phyloP scores from a whole-genome alignment of 495 filamentous ascomycete species.

The Penicillium antarcticum region DNA sequence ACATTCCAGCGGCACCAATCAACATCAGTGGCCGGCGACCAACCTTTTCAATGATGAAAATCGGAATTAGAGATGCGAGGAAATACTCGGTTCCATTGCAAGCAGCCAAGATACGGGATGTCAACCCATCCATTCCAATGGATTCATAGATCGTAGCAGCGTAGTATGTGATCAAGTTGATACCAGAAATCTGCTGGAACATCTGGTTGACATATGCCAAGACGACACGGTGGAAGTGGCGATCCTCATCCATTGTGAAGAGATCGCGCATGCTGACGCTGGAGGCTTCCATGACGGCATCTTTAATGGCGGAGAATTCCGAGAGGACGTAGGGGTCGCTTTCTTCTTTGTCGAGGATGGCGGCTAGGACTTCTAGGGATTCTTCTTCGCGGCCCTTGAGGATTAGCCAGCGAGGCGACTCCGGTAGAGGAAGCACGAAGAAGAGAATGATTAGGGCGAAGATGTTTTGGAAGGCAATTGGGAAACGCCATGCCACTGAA shows the following conservation, averaged over 20 bases:
- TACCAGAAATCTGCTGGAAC: slow-evolving; percentile 74
- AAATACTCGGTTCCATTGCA: slow-evolving; percentile 74
- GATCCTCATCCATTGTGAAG: slow-evolving; percentile 68
- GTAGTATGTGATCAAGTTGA: slow-evolving; percentile 75
- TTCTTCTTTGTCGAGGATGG: slow-evolving; percentile 25
- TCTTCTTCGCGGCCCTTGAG: slow-evolving; percentile 34
- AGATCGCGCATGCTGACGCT: slow-evolving; percentile 62
- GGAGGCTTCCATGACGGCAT: slow-evolving; percentile 66
- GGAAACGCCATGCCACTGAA: slow-evolving; percentile 36
- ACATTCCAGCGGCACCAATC: slow-evolving; percentile 67
- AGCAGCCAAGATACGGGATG: slow-evolving; percentile 65
- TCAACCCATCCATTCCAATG: slow-evolving; percentile 53
- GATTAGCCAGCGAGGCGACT: slow-evolving; percentile 45
- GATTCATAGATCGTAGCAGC: slow-evolving; percentile 62
- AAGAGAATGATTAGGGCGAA: slow-evolving; percentile 33
- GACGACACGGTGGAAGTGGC: slow-evolving; percentile 69
- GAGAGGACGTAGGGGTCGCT: slow-evolving; percentile 47
- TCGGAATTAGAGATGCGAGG: slow-evolving; percentile 64
- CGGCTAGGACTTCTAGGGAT: slow-evolving; percentile 32
- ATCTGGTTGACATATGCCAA: slow-evolving; percentile 74
- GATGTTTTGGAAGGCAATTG: slow-evolving; percentile 35
- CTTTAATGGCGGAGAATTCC: slow-evolving; percentile 70
- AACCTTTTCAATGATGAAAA: slow-evolving; percentile 66
- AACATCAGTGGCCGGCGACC: slow-evolving; percentile 71
- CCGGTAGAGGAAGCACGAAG: slow-evolving; percentile 32